A percentile compares a stretch with the other conserved stretches of the same genome.
phyloP scores from a whole-genome alignment of 805 yeast species.

The Schizosaccharomyces osmophilus region DNA sequence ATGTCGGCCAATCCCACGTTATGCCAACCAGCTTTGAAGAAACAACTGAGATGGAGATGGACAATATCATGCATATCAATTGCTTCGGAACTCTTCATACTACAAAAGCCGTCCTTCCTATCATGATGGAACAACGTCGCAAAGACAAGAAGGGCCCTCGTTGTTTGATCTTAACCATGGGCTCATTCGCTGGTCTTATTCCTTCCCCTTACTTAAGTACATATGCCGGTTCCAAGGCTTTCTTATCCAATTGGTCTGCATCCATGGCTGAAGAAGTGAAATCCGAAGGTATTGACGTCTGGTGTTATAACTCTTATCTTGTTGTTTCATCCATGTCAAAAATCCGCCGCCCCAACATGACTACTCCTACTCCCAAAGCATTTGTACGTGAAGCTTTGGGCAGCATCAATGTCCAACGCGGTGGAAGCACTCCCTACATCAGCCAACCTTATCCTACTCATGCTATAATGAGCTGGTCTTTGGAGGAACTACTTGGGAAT shows the following conservation, averaged over 20 bases:
- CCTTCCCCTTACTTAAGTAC: conserved; percentile 85
- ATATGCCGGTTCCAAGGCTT: conserved; percentile 89
- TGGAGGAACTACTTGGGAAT: conserved; percentile 36
- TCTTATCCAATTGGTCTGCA: conserved; percentile 76
- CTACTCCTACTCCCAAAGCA: conserved; percentile 58
- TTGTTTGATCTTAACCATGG: conserved; percentile 62
- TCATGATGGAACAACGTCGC: conserved; percentile 24
- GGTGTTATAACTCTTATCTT: conserved; percentile 60
- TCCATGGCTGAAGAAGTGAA: conserved; percentile 71
- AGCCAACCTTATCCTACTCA: conserved; percentile 80
- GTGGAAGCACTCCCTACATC: conserved; percentile 61
- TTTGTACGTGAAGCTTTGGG: conserved; percentile 55
- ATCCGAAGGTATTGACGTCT: conserved; percentile 52
- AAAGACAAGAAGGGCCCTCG: conserved; percentile 18
- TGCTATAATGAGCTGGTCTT: conserved; percentile 61
- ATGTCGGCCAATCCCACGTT: conserved; percentile 84
- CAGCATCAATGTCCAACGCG: conserved; percentile 59
- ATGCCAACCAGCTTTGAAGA: conserved; percentile 85
- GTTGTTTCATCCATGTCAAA: conserved; percentile 93
- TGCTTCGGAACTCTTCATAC: conserved; percentile 60
- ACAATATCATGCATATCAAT: conserved; percentile 63
- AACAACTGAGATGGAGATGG: conserved; percentile 49
- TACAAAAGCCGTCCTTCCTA: conserved; percentile 57
- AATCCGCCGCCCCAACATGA: conserved; percentile 45
- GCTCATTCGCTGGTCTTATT: conserved; percentile 82